phyloP scores from a whole-genome alignment of 148 eudicot genomes.

The Vaccinium macrocarpon region DNA sequence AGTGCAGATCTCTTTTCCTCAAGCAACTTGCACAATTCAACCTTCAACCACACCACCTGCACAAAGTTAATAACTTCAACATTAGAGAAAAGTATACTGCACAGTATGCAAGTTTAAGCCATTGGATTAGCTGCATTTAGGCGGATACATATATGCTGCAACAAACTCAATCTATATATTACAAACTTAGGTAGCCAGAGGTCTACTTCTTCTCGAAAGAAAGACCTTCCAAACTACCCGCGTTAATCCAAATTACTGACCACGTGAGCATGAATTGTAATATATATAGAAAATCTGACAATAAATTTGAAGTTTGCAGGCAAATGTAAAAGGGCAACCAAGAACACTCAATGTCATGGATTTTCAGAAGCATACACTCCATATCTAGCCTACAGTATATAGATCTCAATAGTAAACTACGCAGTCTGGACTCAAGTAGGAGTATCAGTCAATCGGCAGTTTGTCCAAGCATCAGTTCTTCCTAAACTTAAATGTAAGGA shows the following conservation, averaged over 20 bases:
- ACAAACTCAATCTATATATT: neutral
- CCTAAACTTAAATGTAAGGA: neutral
- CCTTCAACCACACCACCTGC: constrained; percentile 86
- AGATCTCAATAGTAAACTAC: neutral
- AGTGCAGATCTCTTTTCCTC: constrained; percentile 92
- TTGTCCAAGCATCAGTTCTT: neutral
- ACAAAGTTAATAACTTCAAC: neutral
- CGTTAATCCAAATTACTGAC: neutral
- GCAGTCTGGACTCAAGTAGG: neutral
- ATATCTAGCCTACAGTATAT: neutral
- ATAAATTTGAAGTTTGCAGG: neutral
- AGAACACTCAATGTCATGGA: neutral
- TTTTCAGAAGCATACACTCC: neutral
- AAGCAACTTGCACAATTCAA: constrained; percentile 74
- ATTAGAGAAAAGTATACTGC: neutral
- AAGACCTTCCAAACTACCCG: neutral
- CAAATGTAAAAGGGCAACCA: neutral
- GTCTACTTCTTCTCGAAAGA: constrained; percentile 9
- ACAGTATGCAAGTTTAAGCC: neutral
- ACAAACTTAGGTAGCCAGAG: neutral
- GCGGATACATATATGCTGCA: neutral
- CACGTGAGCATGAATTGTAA: neutral
- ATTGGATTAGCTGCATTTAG: neutral
- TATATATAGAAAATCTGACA: neutral
- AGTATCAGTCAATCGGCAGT: neutral